A percentile compares a stretch with the other conserved stretches of the same genome.
Evolutionary conservation across 495 filamentous ascomycete species (phyloP).

Genomic region (Astrocystis sublimbata): DNA sequence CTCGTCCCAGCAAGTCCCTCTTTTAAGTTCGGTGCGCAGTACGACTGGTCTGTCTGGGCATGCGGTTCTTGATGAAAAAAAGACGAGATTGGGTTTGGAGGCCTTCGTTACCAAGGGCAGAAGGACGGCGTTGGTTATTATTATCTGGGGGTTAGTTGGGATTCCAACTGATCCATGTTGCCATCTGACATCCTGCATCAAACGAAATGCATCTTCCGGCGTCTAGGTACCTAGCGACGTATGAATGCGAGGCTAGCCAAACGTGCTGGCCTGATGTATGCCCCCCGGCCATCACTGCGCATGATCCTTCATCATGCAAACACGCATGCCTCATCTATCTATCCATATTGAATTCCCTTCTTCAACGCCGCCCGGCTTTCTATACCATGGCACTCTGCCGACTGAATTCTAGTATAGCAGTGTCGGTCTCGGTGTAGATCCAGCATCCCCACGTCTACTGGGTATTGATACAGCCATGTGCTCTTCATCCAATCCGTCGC

Average conservation of each 20-base stretch:
- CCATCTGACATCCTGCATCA: neutral
- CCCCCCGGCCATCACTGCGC: neutral
- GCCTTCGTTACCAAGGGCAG: neutral
- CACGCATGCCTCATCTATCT: neutral
- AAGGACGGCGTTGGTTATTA: neutral
- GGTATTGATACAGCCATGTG: slow-evolving; percentile 29
- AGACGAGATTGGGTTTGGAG: neutral
- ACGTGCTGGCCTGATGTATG: neutral
- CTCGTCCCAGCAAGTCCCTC: too few species aligned
- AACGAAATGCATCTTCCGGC: neutral
- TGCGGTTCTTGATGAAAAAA: neutral
- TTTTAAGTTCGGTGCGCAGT: neutral
- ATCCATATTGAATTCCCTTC: neutral
- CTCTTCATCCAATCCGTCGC: slow-evolving; percentile 2
- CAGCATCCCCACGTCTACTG: slow-evolving; percentile 25
- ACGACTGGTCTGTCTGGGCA: neutral
- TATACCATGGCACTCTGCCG: neutral
- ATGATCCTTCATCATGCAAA: neutral
- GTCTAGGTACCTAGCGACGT: neutral
- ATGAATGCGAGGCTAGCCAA: neutral
- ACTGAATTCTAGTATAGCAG: neutral
- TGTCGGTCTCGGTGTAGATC: neutral
- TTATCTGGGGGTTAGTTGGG: neutral
- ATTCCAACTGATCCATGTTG: neutral
- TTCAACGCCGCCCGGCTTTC: neutral